phyloP scores from a whole-genome alignment of 2,329 filamentous ascomycete genomes.

The Curvularia sp. region DNA sequence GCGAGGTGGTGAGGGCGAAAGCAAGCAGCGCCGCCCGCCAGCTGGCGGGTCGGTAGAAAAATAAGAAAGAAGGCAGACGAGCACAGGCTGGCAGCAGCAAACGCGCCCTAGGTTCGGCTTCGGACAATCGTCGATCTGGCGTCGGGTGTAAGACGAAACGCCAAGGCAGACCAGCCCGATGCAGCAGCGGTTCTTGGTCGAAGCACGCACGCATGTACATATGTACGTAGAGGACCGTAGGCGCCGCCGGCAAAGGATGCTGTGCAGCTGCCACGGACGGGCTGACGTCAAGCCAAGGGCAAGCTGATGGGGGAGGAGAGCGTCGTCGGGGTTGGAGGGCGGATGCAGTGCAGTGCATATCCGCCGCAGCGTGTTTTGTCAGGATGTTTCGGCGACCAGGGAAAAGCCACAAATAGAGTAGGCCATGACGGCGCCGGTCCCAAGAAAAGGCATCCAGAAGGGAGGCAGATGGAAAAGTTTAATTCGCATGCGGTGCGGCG shows the following conservation, averaged over 20 bases:
- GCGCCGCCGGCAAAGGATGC: neutral
- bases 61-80: neutral
- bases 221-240: neutral
- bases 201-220: neutral
- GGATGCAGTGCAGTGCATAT: too few relatives aligned
- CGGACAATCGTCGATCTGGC: conserved; percentile 16
- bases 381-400: neutral
- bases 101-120: conserved; percentile 12
- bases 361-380: neutral
- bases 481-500: conserved; percentile 12
- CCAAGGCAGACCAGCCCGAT: neutral
- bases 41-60: neutral
- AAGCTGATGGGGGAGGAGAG: neutral
- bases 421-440: neutral
- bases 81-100: neutral
- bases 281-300: conserved; percentile 16
- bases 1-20: neutral
- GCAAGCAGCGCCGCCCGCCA: neutral
- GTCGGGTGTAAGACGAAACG: conserved; percentile 9
- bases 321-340: too few relatives aligned
- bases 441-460: conserved; percentile 1
- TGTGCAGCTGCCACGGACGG: conserved; percentile 7
- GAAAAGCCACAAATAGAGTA: conserved; percentile 9
- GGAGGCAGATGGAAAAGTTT: conserved; percentile 8
- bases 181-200: conserved; percentile 1